phyloP scores from a whole-genome alignment of 164 flowering plant species.

The Pachysandra terminalis region DNA sequence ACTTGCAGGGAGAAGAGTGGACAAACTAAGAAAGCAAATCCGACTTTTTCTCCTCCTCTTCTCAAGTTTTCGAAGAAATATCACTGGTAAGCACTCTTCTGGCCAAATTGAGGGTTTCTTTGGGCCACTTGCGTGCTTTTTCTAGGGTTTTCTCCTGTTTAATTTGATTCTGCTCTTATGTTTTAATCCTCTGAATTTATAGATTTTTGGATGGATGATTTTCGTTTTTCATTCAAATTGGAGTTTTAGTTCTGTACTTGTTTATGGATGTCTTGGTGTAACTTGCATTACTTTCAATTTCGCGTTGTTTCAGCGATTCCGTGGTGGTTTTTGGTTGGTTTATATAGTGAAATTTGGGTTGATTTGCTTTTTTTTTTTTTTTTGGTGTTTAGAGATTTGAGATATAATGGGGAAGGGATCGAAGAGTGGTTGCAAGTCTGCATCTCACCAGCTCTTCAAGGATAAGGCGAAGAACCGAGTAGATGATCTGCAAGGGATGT shows the following conservation, averaged over 20 bases:
- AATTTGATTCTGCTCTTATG: no score
- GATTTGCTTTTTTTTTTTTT: background rate
- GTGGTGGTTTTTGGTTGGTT: background rate
- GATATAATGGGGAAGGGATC: slow-evolving; percentile 17
- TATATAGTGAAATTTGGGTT: background rate
- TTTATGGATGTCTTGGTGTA: background rate
- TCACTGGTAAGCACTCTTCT: no score
- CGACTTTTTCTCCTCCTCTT: background rate
- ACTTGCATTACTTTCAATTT: background rate
- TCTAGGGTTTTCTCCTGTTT: background rate
- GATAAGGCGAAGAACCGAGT: slow-evolving; percentile 31
- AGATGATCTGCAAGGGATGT: slow-evolving; percentile 27
- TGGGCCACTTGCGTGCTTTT: no score
- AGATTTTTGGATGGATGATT: background rate
- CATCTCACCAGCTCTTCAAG: slow-evolving; percentile 23
- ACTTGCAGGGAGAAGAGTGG: background rate
- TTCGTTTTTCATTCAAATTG: background rate
- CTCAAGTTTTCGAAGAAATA: background rate
- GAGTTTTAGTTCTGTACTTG: background rate
- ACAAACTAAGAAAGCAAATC: background rate
- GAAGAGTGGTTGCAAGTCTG: slow-evolving; percentile 23
- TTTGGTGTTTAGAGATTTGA: background rate
- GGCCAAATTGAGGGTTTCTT: background rate
- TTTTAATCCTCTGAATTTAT: background rate
- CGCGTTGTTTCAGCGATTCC: background rate